A percentile compares a stretch with the other conserved stretches of the same genome.
Conservation (phyloP, 257 asterid genomes). For the Cynanchum wilfordii region DNA sequence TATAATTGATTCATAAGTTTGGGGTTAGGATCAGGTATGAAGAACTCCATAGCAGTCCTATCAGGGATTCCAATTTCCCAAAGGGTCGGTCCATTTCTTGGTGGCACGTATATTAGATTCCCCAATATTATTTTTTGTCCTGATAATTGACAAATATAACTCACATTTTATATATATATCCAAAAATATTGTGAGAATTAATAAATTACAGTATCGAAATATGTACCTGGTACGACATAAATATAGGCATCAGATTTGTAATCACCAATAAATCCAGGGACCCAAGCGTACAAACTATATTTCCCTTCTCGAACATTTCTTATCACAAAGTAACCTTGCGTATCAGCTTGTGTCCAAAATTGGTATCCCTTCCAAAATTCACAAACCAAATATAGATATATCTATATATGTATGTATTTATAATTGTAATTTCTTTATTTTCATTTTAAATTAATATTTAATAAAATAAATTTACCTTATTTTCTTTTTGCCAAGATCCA, state of each 20-base stretch:
- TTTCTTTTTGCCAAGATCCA: constrained; percentile 91
- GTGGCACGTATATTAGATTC: constrained; percentile 46
- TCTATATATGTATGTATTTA: no score
- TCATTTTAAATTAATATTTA: no score
- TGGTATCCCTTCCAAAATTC: constrained; percentile 58
- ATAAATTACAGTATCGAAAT: no score
- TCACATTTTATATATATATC: no score
- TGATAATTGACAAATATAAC: not conserved
- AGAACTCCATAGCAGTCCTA: constrained; percentile 73
- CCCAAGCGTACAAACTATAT: constrained; percentile 71
- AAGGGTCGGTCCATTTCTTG: constrained; percentile 70
- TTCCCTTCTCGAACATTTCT: constrained; percentile 46
- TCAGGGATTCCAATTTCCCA: constrained; percentile 96
- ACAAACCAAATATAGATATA: no score
- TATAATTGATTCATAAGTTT: constrained; percentile 56
- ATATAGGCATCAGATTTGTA: constrained; percentile 37
- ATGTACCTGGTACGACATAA: constrained; percentile 48
- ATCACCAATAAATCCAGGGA: constrained; percentile 81
- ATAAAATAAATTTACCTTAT: constrained; percentile 36
- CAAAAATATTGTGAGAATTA: no score
- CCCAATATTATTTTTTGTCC: constrained; percentile 45
- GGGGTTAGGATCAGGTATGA: constrained; percentile 70
- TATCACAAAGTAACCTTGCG: constrained; percentile 53
- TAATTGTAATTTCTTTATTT: no score
- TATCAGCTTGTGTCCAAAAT: constrained; percentile 63